Evolutionary conservation across 345 rosid species (phyloP).

Genomic region (Clausena lansium): DNA sequence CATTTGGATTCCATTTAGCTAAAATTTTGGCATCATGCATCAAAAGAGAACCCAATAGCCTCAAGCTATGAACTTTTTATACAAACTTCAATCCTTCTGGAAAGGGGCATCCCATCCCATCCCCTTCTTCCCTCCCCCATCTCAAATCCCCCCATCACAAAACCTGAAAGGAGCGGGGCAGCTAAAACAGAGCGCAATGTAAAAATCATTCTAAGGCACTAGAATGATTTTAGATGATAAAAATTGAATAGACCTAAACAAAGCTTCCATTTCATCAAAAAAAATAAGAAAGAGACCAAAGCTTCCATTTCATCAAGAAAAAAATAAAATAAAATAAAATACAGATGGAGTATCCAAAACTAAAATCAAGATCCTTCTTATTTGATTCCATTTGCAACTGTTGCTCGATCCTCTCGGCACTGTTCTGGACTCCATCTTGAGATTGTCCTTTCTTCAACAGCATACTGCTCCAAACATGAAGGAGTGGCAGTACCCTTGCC

Average conservation of each 20-base stretch:
- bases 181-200: no score
- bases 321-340: neutral
- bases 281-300: neutral
- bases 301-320: neutral
- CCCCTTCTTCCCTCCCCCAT: no score
- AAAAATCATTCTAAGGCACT: neutral
- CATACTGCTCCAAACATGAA: slow-evolving; percentile 40
- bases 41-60: neutral
- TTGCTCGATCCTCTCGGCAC: slow-evolving; percentile 51
- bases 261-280: no score
- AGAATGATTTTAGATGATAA: neutral
- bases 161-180: neutral
- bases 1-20: neutral
- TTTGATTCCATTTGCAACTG: slow-evolving; percentile 19
- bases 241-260: neutral
- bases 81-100: neutral
- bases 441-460: slow-evolving; percentile 52
- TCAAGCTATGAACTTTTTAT: no score
- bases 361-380: neutral
- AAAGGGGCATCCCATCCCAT: neutral
- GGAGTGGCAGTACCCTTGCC: slow-evolving; percentile 34
- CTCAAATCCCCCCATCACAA: slow-evolving; percentile 1
- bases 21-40: neutral
- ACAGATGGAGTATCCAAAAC: neutral
- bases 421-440: slow-evolving; percentile 72